phyloP scores from a whole-genome alignment of 2,329 filamentous ascomycete species.

The Cadophora sp. region DNA sequence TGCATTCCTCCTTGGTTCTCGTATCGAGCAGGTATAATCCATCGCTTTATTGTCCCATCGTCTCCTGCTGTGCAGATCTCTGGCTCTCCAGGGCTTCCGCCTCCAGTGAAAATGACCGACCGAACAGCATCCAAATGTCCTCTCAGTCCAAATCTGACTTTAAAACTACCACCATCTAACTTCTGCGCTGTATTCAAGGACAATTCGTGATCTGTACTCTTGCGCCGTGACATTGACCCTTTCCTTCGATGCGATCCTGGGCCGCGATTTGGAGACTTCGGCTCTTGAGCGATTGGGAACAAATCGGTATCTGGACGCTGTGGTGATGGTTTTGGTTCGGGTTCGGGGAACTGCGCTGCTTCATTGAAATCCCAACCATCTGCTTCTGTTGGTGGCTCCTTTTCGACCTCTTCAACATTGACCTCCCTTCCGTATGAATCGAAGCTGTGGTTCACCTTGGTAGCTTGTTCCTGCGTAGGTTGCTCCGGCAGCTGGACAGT shows the following conservation, averaged over 20 bases:
- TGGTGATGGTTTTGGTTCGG: conserved; percentile 55
- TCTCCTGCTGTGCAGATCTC: conserved; percentile 97
- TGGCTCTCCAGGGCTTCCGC: conserved; percentile 92
- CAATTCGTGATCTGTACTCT: conserved; percentile 72
- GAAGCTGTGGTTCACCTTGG: conserved; percentile 63
- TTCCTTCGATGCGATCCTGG: conserved; percentile 78
- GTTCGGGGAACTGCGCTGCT: conserved; percentile 64
- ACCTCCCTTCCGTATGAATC: conserved; percentile 63
- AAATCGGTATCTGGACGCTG: conserved; percentile 85
- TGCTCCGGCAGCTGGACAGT: conserved; percentile 40
- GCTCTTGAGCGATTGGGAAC: conserved; percentile 82
- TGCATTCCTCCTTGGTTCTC: conserved; percentile 62
- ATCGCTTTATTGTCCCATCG: conserved; percentile 94
- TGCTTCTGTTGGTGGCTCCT: conserved; percentile 57
- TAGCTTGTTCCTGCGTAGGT: conserved; percentile 58
- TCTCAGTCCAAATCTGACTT: conserved; percentile 87
- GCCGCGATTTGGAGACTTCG: conserved; percentile 79
- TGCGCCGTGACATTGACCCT: conserved; percentile 76
- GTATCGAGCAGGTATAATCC: conserved; percentile 88
- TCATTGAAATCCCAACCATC: conserved; percentile 97
- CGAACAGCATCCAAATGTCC: conserved; percentile 94
- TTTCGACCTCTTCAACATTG: conserved; percentile 50
- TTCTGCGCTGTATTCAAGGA: conserved; percentile 62
- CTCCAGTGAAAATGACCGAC: conserved; percentile 94
- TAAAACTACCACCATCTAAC: conserved; percentile 80